A percentile compares a stretch with the other conserved stretches of the same genome.
Evolutionary conservation across 306 rosid species (phyloP).

Genomic region (Mimosa bimucronata): DNA sequence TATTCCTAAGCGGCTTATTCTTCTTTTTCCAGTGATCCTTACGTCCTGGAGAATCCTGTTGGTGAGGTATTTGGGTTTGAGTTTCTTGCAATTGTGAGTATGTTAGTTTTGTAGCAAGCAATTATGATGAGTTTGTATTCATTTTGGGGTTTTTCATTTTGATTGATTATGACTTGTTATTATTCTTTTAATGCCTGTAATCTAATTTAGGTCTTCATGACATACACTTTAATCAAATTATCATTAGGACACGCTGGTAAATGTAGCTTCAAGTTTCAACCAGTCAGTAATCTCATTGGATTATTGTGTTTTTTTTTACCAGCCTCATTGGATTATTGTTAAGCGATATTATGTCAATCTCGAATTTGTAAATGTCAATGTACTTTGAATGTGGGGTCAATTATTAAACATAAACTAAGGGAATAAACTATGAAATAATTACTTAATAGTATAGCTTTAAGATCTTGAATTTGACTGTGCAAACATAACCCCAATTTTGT

Average conservation of each 20-base stretch:
- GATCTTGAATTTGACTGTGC: too few relatives aligned
- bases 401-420: background rate
- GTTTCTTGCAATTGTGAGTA: conserved; percentile 57
- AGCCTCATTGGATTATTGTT: background rate
- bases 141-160: conserved; percentile 40
- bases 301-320: background rate
- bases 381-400: too few relatives aligned
- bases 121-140: conserved; percentile 55
- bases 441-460: too few relatives aligned
- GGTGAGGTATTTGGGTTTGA: conserved; percentile 56
- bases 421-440: too few relatives aligned
- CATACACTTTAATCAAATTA: conserved; percentile 48
- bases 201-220: conserved; percentile 47
- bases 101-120: conserved; percentile 46
- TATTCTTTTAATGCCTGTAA: conserved; percentile 65
- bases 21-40: conserved; percentile 46
- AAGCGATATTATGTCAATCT: background rate
- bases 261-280: conserved; percentile 2
- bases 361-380: background rate
- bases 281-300: background rate
- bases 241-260: conserved; percentile 36
- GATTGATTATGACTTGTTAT: conserved; percentile 52
- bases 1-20: conserved; percentile 40
- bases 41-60: background rate
- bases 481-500: too few relatives aligned